Conservation (phyloP, 495 filamentous ascomycete species). For the Coniosporium apollinis region DNA sequence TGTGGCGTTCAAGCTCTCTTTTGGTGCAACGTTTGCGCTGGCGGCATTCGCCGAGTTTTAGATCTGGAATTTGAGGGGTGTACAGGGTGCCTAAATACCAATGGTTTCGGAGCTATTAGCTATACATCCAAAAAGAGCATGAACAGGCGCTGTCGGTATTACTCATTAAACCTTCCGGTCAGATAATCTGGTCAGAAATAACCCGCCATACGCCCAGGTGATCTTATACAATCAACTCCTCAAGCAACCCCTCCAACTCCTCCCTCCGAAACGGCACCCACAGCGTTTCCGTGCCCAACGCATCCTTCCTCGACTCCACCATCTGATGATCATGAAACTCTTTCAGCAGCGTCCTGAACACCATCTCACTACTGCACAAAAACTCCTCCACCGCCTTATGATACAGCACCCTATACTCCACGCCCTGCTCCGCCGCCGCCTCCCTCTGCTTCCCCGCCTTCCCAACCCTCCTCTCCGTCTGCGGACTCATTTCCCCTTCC, state of each 20-base stretch:
- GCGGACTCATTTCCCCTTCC: conserved; percentile 12
- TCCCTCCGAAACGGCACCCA: conserved; percentile 74
- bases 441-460: conserved; percentile 9
- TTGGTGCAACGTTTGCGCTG: conserved; percentile 59
- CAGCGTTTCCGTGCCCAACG: conserved; percentile 65
- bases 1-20: conserved; percentile 61
- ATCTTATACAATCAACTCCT: conserved; percentile 33
- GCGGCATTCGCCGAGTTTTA: conserved; percentile 57
- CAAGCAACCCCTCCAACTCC: conserved; percentile 76
- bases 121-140: neutral
- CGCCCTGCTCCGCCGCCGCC: conserved; percentile 28
- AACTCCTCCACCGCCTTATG: conserved; percentile 93
- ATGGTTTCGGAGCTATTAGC: neutral
- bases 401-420: conserved; percentile 84
- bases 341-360: conserved; percentile 81
- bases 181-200: neutral
- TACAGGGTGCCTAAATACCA: too few relatives aligned
- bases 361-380: conserved; percentile 91
- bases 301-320: conserved; percentile 75
- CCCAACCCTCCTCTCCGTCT: conserved; percentile 5
- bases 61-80: neutral
- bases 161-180: too few relatives aligned
- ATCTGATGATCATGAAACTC: conserved; percentile 98
- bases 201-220: neutral
- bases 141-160: too few relatives aligned